These are phyloP conservation scores for Hericium erinaceus DNA, from an alignment of 768 basidiomycete genomes.

Conservation along the genomic window DNA sequence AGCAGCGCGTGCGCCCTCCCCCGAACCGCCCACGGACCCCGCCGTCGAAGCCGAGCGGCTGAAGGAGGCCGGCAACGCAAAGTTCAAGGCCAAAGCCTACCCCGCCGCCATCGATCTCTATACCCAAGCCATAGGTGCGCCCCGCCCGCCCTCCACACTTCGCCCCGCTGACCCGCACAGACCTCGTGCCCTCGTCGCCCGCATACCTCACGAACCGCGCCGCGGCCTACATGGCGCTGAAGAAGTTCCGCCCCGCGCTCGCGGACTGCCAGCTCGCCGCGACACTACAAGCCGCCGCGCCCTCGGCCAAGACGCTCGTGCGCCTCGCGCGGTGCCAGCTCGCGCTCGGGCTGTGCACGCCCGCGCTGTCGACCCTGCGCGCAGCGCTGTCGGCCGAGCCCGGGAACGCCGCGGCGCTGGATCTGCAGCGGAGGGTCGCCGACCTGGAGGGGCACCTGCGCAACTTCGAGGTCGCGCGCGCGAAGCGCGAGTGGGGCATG, in stretches of 20 bases:
- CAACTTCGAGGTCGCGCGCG: conserved; percentile 48
- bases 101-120: conserved; percentile 66
- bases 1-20: background rate
- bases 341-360: conserved; percentile 60
- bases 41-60: conserved; percentile 44
- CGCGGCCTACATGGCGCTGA: conserved; percentile 75
- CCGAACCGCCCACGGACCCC: conserved; percentile 10
- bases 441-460: conserved; percentile 57
- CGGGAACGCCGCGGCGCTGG: conserved; percentile 45
- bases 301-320: conserved; percentile 69
- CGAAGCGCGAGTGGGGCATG: conserved; percentile 63
- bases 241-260: conserved; percentile 65
- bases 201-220: conserved; percentile 81
- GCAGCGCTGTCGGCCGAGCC: conserved; percentile 53
- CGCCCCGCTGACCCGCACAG: conserved; percentile 7
- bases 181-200: conserved; percentile 39
- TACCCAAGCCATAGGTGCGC: conserved; percentile 61
- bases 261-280: conserved; percentile 73
- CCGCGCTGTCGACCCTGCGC: conserved; percentile 61
- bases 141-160: background rate
- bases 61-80: conserved; percentile 68
- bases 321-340: conserved; percentile 81
- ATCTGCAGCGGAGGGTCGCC: conserved; percentile 52
- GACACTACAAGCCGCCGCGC: conserved; percentile 47
- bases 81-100: conserved; percentile 62